phyloP scores from a whole-genome alignment of 805 yeast species.

The Candida oleophila region DNA sequence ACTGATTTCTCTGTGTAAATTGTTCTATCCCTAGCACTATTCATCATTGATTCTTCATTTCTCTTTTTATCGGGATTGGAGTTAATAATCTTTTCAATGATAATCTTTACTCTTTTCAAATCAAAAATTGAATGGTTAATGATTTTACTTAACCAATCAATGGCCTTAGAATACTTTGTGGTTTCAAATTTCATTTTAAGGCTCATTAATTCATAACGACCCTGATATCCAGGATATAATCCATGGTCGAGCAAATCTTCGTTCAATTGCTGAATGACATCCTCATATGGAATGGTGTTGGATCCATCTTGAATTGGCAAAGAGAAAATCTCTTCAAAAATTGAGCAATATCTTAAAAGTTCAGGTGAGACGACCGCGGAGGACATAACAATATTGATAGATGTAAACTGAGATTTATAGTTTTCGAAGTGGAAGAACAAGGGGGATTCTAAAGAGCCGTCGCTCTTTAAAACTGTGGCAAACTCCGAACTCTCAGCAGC shows the following conservation, averaged over 20 bases:
- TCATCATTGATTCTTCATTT: conserved; percentile 61
- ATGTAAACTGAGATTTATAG: conserved; percentile 74
- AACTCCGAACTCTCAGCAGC: not conserved
- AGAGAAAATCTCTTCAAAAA: conserved; percentile 65
- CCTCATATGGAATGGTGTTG: conserved; percentile 59
- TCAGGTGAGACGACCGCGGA: conserved; percentile 50
- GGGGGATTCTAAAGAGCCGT: conserved; percentile 44
- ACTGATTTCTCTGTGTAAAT: conserved; percentile 60
- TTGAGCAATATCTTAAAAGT: conserved; percentile 62
- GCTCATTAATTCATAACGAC: conserved; percentile 62
- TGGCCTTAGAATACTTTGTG: conserved; percentile 62
- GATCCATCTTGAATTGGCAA: conserved; percentile 72
- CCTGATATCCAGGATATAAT: conserved; percentile 56
- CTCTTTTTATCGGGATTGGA: conserved; percentile 63
- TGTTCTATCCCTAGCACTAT: conserved; percentile 56
- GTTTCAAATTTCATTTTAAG: conserved; percentile 61
- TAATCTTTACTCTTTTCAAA: conserved; percentile 63
- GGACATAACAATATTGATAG: conserved; percentile 60
- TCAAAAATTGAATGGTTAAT: conserved; percentile 71
- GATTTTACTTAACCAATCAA: conserved; percentile 72
- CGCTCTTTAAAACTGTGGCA: not conserved
- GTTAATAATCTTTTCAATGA: conserved; percentile 60
- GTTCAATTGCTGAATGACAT: conserved; percentile 71
- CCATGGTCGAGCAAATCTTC: conserved; percentile 66
- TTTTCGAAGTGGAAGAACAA: conserved; percentile 77